phyloP scores from a whole-genome alignment of 192 early-diverging fungal species.

The Chytriomyces sp. region DNA sequence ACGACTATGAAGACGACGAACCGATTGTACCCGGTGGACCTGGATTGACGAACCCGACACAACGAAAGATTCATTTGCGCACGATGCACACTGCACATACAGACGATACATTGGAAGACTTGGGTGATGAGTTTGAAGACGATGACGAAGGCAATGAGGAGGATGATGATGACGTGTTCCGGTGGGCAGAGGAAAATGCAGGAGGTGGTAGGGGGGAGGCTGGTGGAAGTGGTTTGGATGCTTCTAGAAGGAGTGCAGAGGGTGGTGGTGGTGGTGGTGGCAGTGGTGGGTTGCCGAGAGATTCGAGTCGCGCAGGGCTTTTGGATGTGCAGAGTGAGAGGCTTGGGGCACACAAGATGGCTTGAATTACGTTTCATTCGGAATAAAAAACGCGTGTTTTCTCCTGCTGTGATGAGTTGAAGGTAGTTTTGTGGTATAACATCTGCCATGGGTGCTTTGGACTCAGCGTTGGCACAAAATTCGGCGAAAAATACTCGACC shows the following conservation, averaged over 20 bases:
- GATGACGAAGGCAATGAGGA: constrained; percentile 31
- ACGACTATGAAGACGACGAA: constrained; percentile 63
- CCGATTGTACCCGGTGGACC: neutral
- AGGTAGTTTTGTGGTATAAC: too few relatives aligned
- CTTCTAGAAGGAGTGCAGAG: neutral
- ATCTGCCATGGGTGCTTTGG: accelerated
- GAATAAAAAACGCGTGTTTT: too few relatives aligned
- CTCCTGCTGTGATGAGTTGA: too few relatives aligned
- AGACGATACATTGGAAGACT: constrained; percentile 30
- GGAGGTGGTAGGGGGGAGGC: neutral
- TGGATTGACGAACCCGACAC: neutral
- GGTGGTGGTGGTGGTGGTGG: neutral
- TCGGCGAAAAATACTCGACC: too few relatives aligned
- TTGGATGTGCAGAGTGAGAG: neutral
- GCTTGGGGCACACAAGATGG: neutral
- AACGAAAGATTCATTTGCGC: constrained; percentile 11
- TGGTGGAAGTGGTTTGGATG: neutral
- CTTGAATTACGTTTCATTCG: neutral
- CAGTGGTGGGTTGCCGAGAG: neutral
- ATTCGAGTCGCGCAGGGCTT: neutral
- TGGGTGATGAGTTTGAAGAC: constrained; percentile 50
- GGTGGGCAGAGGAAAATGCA: constrained; percentile 54
- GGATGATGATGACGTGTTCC: constrained; percentile 50
- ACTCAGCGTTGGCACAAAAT: too few relatives aligned
- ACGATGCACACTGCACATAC: constrained; percentile 25